Evolutionary conservation across 768 basidiomycete species (phyloP).

Genomic region (Coprinopsis sp.): DNA sequence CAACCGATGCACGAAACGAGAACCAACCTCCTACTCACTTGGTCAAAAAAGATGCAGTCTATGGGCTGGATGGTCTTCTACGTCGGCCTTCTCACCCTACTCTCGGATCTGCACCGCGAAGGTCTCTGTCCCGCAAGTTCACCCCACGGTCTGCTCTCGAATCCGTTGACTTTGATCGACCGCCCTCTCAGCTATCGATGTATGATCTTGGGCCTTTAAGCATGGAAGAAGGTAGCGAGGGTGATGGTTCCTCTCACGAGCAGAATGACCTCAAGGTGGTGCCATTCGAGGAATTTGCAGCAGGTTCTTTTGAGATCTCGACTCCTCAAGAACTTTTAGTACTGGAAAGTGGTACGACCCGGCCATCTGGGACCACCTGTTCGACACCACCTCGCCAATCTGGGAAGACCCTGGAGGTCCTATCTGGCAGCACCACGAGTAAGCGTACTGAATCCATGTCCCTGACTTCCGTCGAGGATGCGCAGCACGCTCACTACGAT

Average conservation of each 20-base stretch:
- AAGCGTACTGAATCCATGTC: constrained; percentile 5
- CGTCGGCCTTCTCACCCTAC: constrained; percentile 6
- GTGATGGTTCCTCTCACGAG: constrained; percentile 8
- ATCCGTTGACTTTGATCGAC: constrained; percentile 35
- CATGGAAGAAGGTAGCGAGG: constrained; percentile 18
- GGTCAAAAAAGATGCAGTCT: no score
- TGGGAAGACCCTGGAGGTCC: background rate
- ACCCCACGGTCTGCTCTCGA: constrained; percentile 22
- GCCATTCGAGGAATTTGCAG: background rate
- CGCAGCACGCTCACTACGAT: background rate
- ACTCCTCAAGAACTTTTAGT: background rate
- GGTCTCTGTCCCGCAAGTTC: constrained; percentile 6
- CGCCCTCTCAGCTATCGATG: constrained; percentile 33
- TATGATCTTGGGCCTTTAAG: constrained; percentile 13
- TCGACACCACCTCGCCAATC: background rate
- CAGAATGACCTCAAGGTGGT: background rate
- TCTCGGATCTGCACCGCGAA: background rate
- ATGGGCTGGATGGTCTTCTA: background rate
- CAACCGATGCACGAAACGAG: no score
- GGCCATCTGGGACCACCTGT: background rate
- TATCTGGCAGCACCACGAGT: background rate
- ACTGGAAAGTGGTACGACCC: background rate
- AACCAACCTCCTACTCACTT: background rate
- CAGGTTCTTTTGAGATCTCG: background rate
- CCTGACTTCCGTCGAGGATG: constrained; percentile 5